Evolutionary conservation across 768 basidiomycete genomes (phyloP).

Genomic region (Gloeostereum incarnatum): DNA sequence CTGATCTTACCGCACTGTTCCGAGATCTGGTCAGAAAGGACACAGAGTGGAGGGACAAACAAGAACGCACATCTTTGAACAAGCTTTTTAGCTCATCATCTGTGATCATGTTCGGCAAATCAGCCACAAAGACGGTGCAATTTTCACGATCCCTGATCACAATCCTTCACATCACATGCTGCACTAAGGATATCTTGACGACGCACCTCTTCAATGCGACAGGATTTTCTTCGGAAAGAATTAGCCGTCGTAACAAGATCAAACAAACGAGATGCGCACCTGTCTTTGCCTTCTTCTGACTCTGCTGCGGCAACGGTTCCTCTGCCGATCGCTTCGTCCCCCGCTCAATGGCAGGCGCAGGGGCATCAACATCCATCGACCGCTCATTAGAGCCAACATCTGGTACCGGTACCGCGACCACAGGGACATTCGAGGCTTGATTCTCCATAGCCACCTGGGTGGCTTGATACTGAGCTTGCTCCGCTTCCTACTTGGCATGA

Average conservation of each 20-base stretch:
- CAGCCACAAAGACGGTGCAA: conserved; percentile 80
- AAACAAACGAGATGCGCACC: conserved; percentile 29
- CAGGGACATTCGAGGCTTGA: conserved; percentile 24
- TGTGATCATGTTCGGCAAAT: conserved; percentile 43
- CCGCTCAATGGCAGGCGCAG: conserved; percentile 17
- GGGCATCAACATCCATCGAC: conserved; percentile 33
- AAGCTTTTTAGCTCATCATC: conserved; percentile 62
- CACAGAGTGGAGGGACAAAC: not conserved
- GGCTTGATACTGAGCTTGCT: conserved; percentile 44
- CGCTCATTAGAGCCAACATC: conserved; percentile 12
- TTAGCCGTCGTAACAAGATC: not conserved
- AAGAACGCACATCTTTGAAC: conserved; percentile 71
- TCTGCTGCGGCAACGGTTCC: conserved; percentile 27
- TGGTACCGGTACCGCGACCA: conserved; percentile 17
- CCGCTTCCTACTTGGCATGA: conserved; percentile 41
- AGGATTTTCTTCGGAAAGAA: conserved; percentile 30
- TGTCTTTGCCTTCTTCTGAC: conserved; percentile 49
- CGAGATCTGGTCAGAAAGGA: not conserved
- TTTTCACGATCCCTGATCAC: conserved; percentile 84
- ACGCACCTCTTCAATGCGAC: conserved; percentile 51
- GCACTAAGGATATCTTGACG: no score
- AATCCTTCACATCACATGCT: not conserved
- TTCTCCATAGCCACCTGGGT: conserved; percentile 34
- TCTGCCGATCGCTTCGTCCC: conserved; percentile 60
- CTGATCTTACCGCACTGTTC: conserved; percentile 79